Conservation (phyloP, 1,139 yeast species). For the Magnusiomyces fungicola region DNA sequence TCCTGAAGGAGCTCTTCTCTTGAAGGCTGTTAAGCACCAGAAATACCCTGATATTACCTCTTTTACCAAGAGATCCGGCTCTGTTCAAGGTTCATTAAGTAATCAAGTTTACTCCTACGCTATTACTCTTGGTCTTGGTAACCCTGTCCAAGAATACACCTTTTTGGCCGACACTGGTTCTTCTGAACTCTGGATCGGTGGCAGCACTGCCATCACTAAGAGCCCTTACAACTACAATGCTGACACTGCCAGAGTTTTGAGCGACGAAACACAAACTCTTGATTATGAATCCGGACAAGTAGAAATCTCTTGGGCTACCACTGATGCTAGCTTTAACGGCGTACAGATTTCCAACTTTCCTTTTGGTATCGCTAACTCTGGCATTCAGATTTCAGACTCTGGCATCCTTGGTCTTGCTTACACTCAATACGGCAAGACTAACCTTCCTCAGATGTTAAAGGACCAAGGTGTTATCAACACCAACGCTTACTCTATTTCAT, state of each 20-base stretch:
- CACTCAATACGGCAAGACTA: slow-evolving; percentile 22
- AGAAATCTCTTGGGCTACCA: slow-evolving; percentile 51
- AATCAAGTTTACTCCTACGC: neutral
- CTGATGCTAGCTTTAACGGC: too few species aligned
- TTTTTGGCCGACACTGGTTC: slow-evolving; percentile 38
- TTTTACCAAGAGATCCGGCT: too few species aligned
- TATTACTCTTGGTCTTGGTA: neutral
- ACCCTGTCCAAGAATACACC: neutral
- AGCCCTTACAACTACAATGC: slow-evolving; percentile 19
- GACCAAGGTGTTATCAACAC: slow-evolving; percentile 39
- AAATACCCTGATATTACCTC: too few species aligned
- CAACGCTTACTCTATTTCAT: slow-evolving; percentile 38
- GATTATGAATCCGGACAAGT: slow-evolving; percentile 36
- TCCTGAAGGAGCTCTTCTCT: too few species aligned
- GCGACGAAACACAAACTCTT: slow-evolving; percentile 20
- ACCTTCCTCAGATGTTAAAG: slow-evolving; percentile 41
- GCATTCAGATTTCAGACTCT: slow-evolving; percentile 10
- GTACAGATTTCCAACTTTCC: slow-evolving; percentile 46
- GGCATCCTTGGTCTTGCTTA: slow-evolving; percentile 12
- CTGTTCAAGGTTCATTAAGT: too few species aligned
- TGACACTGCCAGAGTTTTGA: too few species aligned
- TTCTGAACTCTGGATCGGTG: slow-evolving; percentile 39
- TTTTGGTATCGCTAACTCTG: slow-evolving; percentile 41
- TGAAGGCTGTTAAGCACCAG: too few species aligned
- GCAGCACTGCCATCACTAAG: slow-evolving; percentile 19